Evolutionary conservation across 495 filamentous ascomycete genomes (phyloP), one percentile per base, ranked within the genome.

Genomic region (Aspergillus wentii): DNA sequence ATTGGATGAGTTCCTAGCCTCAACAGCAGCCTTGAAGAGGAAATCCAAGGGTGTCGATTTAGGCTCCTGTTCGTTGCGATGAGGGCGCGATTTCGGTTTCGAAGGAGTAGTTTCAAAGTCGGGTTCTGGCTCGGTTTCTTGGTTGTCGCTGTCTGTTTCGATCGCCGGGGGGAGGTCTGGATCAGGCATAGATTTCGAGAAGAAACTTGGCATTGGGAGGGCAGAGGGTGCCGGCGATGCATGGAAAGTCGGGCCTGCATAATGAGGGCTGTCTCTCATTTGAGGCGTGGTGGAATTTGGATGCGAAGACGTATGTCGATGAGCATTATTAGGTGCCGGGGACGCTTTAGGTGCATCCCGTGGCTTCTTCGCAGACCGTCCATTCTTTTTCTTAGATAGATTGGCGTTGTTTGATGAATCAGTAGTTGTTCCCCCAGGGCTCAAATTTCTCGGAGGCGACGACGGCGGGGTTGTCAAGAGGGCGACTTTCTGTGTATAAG

Each of bases 191-290:
- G 87, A 83, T 39, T 82, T 90, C n/a, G 85, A 85, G 36, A 95
- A 77, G 57, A 95, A 95, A 56, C 80, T 92, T 1, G 92, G 92
- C 28, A 95, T 86, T 0, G 94, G 94, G 4, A 99, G 74, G n/a
- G 87, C 78, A 3, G 89, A 91, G 2, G 94, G 85, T 3, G 89
- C 90, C 10, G 92, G 92, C 2, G 92, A 99, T 8, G 87, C 85
- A 56, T 96, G 91, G 60, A 99, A 99, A 1, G 87, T 94, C 11
- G 90, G 86, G 11, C 92, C 92, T 10, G 92, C 92, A 60, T 95
- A 99, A 26, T 41, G 86, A 74, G 42, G 75, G 55, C 53, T 57
- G 18, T 65, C 59, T 43, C 66, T 69, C 15, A 54, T n/a, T 29
- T 69, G 74, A 13, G 75, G 64, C 16, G 77, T 74, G 10, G 66